A percentile compares a stretch with the other conserved stretches of the same genome.
phyloP scores from a whole-genome alignment of 345 rosid genomes.

The Euclidium syriacum region DNA sequence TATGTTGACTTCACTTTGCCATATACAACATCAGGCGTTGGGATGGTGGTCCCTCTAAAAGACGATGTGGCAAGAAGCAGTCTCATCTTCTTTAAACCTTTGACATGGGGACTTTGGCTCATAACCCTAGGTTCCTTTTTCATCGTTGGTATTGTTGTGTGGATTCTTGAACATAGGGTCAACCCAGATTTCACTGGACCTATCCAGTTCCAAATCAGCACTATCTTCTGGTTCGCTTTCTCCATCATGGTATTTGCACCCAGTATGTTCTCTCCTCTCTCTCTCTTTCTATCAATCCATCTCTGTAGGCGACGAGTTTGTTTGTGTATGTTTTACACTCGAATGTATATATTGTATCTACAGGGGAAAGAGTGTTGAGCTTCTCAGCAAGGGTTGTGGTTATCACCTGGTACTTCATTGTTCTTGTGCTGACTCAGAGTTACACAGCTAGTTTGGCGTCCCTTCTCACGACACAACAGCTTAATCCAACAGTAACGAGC shows the following conservation, averaged over 20 bases:
- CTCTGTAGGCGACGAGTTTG: too few species aligned
- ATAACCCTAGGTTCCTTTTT: slow-evolving; percentile 11
- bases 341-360: too few species aligned
- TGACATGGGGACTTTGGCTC: slow-evolving; percentile 23
- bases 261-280: slow-evolving; percentile 10
- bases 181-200: slow-evolving; percentile 28
- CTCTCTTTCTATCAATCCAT: background rate
- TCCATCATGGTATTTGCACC: slow-evolving; percentile 32
- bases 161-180: slow-evolving; percentile 32
- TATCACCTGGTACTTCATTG: slow-evolving; percentile 56
- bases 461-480: slow-evolving; percentile 48
- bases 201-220: slow-evolving; percentile 11
- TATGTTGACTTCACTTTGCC: slow-evolving; percentile 49
- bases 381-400: slow-evolving; percentile 48
- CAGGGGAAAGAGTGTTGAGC: slow-evolving; percentile 58
- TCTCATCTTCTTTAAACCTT: slow-evolving; percentile 28
- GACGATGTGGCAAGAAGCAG: slow-evolving; percentile 4
- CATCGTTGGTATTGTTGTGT: slow-evolving; percentile 21
- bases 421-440: slow-evolving; percentile 56
- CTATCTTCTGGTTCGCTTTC: slow-evolving; percentile 35
- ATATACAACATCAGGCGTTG: slow-evolving; percentile 22
- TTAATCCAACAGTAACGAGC: slow-evolving; percentile 41
- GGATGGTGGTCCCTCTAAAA: slow-evolving; percentile 15
- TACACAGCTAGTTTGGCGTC: slow-evolving; percentile 69
- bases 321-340: too few species aligned